Percentiles rank a stretch among this genome's conserved stretches.
Conservation (phyloP, 345 rosid species). For the Euphorbia lathyris region DNA sequence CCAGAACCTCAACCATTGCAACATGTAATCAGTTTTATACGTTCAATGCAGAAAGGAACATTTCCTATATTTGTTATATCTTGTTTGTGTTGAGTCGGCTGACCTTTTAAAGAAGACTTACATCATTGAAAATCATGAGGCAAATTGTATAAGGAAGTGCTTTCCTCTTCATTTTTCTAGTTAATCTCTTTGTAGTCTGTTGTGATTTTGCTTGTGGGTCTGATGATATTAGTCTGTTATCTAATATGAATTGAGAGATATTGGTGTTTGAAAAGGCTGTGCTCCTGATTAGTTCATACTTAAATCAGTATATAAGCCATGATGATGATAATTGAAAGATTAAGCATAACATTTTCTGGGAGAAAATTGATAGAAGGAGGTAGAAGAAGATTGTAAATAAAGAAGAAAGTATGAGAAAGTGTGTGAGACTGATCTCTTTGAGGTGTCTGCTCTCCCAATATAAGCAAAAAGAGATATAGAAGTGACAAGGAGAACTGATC, state of each 20-base stretch:
- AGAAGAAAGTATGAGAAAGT: too few relatives aligned
- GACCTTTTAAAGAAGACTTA: background rate
- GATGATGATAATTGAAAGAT: too few relatives aligned
- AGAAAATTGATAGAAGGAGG: too few relatives aligned
- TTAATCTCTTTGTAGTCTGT: background rate
- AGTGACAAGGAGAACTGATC: too few relatives aligned
- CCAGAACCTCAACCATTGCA: background rate
- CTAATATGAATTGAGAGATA: background rate
- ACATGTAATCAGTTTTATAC: background rate
- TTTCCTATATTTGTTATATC: conserved; percentile 1
- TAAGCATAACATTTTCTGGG: too few relatives aligned
- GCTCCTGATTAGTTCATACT: too few relatives aligned
- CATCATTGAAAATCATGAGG: background rate
- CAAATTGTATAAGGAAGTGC: background rate
- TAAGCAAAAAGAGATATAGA: too few relatives aligned
- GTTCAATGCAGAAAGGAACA: background rate
- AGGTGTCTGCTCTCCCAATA: too few relatives aligned
- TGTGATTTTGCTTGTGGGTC: background rate
- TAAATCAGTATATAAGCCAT: too few relatives aligned
- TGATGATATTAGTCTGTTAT: background rate
- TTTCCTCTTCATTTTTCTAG: background rate
- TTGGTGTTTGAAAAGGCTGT: background rate
- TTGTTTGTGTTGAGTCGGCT: background rate
- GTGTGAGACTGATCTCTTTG: too few relatives aligned
- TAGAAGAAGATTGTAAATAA: too few relatives aligned